phyloP scores from a whole-genome alignment of 2,329 filamentous ascomycete genomes.

The Aspergillus carbonarius region DNA sequence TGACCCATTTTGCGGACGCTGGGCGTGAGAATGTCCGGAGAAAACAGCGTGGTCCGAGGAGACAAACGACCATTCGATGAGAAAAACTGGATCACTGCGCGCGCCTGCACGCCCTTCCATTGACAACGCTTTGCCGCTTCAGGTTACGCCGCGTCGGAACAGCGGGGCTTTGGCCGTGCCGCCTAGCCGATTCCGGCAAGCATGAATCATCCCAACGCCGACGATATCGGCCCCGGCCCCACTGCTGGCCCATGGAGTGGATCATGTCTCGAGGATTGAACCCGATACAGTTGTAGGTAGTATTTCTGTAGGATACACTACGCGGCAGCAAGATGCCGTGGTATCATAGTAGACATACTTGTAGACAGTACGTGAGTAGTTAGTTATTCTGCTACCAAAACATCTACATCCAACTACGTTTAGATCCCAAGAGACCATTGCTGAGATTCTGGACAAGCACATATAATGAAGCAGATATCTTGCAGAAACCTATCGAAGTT shows the following conservation, averaged over 20 bases:
- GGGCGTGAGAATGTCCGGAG: not conserved
- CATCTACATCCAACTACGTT: too few species aligned
- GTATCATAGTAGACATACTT: too few species aligned
- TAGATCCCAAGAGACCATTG: too few species aligned
- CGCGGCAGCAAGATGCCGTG: too few species aligned
- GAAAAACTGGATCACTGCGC: slow-evolving; percentile 3
- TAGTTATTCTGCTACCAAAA: too few species aligned
- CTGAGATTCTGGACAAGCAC: too few species aligned
- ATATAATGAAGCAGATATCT: too few species aligned
- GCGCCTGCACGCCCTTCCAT: slow-evolving; percentile 3
- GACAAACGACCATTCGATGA: not conserved
- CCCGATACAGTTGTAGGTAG: too few species aligned
- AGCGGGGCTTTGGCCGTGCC: not conserved
- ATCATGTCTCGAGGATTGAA: not conserved
- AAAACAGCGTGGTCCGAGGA: slow-evolving; percentile 1
- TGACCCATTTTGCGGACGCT: not conserved
- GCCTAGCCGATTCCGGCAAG: not conserved
- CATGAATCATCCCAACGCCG: not conserved
- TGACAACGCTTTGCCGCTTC: slow-evolving; percentile 1
- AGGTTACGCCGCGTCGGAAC: not conserved
- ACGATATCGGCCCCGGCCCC: slow-evolving; percentile 1
- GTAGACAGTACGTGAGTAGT: too few species aligned
- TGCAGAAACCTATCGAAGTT: too few species aligned
- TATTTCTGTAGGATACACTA: too few species aligned
- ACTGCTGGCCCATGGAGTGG: not conserved